Evolutionary conservation across 2,329 filamentous ascomycete genomes (phyloP).

Genomic region (Graphilbum ipis-grandicollis): DNA sequence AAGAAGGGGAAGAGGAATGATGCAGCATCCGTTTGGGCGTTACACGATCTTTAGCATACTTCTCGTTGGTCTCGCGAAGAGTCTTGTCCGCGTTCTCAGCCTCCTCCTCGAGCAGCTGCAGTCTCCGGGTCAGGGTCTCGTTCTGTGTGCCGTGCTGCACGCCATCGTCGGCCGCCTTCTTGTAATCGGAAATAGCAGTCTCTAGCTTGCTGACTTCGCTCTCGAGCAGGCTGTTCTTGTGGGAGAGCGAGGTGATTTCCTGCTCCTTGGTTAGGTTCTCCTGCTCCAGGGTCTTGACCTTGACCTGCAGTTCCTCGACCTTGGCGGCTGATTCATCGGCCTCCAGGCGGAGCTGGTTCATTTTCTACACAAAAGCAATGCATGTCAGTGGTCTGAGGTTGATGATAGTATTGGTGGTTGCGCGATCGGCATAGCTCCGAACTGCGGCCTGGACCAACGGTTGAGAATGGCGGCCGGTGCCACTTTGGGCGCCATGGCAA

Average conservation of each 20-base stretch:
- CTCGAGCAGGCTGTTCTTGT: constrained; percentile 90
- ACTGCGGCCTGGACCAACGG: too few species aligned
- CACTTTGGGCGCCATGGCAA: too few species aligned
- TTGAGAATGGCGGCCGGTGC: too few species aligned
- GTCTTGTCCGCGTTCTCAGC: constrained; percentile 94
- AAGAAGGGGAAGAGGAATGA: neutral
- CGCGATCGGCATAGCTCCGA: too few species aligned
- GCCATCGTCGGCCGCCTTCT: constrained; percentile 71
- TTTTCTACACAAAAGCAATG: constrained; percentile 74
- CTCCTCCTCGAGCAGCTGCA: constrained; percentile 95
- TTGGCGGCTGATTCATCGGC: constrained; percentile 69
- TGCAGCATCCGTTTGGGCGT: constrained; percentile 7
- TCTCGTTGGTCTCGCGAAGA: constrained; percentile 92
- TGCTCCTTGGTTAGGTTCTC: constrained; percentile 95
- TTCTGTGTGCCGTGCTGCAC: constrained; percentile 73
- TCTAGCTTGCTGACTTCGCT: constrained; percentile 86
- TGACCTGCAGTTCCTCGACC: constrained; percentile 72
- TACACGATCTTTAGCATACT: constrained; percentile 42
- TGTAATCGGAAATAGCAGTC: constrained; percentile 64
- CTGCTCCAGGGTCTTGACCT: constrained; percentile 82
- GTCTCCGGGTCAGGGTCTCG: constrained; percentile 77
- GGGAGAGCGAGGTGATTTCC: constrained; percentile 87
- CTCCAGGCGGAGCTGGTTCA: constrained; percentile 87
- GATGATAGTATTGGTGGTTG: too few species aligned
- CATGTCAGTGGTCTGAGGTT: too few species aligned